These are phyloP conservation scores for Acacia pycnantha DNA, from an alignment of 331 rosid genomes.

Conservation along the genomic window DNA sequence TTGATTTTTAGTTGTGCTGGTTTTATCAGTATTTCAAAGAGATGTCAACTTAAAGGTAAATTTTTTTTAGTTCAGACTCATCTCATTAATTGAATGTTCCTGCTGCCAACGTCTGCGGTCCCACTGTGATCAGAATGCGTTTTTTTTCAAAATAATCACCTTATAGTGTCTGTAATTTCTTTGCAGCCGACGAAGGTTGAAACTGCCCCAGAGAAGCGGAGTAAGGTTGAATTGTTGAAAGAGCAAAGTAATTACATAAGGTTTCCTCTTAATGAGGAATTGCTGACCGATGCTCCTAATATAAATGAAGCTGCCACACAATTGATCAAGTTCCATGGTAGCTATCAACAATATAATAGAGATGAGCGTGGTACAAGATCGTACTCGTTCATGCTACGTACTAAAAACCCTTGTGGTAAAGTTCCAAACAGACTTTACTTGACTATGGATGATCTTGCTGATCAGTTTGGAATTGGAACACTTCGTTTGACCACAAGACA, in stretches of 20 bases:
- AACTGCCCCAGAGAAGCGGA: slow-evolving; percentile 69
- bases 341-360: slow-evolving; percentile 91
- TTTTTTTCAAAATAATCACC: not conserved
- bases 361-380: slow-evolving; percentile 83
- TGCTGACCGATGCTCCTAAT: slow-evolving; percentile 82
- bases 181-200: slow-evolving; percentile 67
- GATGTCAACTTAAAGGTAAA: not conserved
- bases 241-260: slow-evolving; percentile 92
- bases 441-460: slow-evolving; percentile 99
- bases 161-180: slow-evolving; percentile 15
- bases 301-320: slow-evolving; percentile 89
- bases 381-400: slow-evolving; percentile 94
- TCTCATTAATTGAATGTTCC: not conserved
- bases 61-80: not conserved
- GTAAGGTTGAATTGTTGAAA: slow-evolving; percentile 89
- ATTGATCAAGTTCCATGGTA: slow-evolving; percentile 92
- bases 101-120: not conserved
- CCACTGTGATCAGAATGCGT: not conserved
- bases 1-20: not conserved
- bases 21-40: not conserved
- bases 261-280: slow-evolving; percentile 91
- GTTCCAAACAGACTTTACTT: slow-evolving; percentile 83
- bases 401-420: slow-evolving; percentile 94
- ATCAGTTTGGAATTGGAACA: slow-evolving; percentile 95
- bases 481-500: slow-evolving; percentile 96